These are phyloP conservation scores for Recurvomyces mirabilis DNA, from an alignment of 495 filamentous ascomycete species.

Conservation along the genomic window DNA sequence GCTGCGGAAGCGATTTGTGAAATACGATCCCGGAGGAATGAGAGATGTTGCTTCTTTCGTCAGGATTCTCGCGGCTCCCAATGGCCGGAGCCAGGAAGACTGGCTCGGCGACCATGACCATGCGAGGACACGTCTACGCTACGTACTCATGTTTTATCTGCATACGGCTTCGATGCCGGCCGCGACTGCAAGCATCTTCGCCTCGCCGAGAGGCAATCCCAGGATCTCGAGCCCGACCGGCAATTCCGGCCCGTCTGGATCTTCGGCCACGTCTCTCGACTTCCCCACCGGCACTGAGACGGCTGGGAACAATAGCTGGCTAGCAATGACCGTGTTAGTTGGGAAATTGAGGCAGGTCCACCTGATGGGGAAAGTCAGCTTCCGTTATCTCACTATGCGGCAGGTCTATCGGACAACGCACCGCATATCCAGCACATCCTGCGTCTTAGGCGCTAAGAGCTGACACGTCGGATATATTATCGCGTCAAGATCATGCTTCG, in stretches of 20 bases:
- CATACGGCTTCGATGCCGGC: constrained; percentile 9
- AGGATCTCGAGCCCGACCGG: constrained; percentile 12
- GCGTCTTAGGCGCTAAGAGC: constrained; percentile 5
- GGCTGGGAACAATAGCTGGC: constrained; percentile 7
- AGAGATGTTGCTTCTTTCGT: too few relatives aligned
- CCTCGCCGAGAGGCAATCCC: constrained; percentile 6
- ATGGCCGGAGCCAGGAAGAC: too few relatives aligned
- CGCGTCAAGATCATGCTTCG: constrained; percentile 6
- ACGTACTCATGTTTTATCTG: too few relatives aligned
- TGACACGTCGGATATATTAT: constrained; percentile 12
- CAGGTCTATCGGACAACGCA: too few relatives aligned
- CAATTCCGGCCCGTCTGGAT: background rate
- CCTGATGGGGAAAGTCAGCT: too few relatives aligned
- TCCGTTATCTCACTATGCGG: too few relatives aligned
- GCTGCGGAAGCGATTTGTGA: too few relatives aligned
- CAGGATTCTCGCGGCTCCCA: too few relatives aligned
- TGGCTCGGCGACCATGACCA: too few relatives aligned
- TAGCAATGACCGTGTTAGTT: constrained; percentile 8
- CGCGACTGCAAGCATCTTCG: background rate
- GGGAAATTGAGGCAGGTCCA: constrained; percentile 6
- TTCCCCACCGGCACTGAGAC: constrained; percentile 6
- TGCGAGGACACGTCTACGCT: too few relatives aligned
- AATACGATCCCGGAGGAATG: too few relatives aligned
- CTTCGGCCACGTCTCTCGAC: constrained; percentile 2
- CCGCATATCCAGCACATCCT: constrained; percentile 8